Conservation (phyloP, 2,329 filamentous ascomycete species). For the Beauveria brongniartii region DNA sequence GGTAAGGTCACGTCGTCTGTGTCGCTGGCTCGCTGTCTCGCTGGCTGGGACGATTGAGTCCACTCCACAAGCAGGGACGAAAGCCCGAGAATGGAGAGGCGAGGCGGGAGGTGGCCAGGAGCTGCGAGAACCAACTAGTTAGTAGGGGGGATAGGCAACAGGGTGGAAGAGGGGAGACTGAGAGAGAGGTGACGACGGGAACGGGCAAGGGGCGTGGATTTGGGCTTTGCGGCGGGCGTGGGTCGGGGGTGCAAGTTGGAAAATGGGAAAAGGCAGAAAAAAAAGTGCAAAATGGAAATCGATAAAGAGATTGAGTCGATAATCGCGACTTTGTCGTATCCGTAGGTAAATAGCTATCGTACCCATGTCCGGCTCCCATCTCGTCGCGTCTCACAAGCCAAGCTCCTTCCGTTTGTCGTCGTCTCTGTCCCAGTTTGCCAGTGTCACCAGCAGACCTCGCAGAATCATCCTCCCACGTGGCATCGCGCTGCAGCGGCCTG, state of each 20-base stretch:
- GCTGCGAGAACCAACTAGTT: not conserved
- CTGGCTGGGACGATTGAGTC: not conserved
- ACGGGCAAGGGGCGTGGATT: not conserved
- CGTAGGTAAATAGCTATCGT: too few relatives aligned
- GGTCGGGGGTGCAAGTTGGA: not conserved
- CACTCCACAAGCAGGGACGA: not conserved
- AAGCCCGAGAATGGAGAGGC: slow-evolving; percentile 3
- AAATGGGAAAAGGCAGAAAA: not conserved
- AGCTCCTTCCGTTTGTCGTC: not conserved
- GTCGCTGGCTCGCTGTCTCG: not conserved
- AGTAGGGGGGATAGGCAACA: not conserved
- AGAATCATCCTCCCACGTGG: not conserved
- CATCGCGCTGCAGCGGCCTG: not conserved
- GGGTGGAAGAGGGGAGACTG: not conserved
- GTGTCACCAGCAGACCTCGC: not conserved
- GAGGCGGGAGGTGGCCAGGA: not conserved
- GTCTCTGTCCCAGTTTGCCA: not conserved
- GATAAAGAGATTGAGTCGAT: too few relatives aligned
- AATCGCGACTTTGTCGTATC: not conserved
- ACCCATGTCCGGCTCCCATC: not conserved
- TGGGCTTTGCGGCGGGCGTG: not conserved
- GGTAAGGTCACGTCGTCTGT: not conserved
- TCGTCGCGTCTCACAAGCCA: not conserved
- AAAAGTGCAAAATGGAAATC: not conserved
- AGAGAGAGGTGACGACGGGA: not conserved